phyloP scores from a whole-genome alignment of 345 rosid species.

The Eucalyptus sp. region DNA sequence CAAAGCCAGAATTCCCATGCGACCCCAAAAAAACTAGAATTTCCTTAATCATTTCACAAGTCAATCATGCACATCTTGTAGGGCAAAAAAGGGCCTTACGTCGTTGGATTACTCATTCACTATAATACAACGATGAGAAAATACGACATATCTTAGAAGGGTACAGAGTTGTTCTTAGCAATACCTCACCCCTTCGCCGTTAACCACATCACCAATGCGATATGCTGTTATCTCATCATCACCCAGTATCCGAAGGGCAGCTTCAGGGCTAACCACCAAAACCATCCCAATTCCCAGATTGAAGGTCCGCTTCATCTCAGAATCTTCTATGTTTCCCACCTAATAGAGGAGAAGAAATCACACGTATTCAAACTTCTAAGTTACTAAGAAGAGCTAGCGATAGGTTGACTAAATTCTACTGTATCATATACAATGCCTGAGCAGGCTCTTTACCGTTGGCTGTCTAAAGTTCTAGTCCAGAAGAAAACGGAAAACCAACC shows the following conservation, averaged over 20 bases:
- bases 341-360: neutral
- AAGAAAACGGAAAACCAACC: conserved; percentile 21
- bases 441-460: neutral
- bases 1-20: neutral
- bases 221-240: conserved; percentile 35
- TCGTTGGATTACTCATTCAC: neutral
- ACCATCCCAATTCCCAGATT: conserved; percentile 98
- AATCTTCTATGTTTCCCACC: conserved; percentile 74
- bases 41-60: neutral
- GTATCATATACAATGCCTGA: neutral
- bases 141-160: neutral
- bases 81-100: neutral
- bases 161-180: neutral
- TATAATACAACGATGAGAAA: neutral
- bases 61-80: neutral
- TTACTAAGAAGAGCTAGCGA: neutral
- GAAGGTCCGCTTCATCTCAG: conserved; percentile 85
- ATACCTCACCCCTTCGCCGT: conserved; percentile 62
- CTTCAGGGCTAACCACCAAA: conserved; percentile 51
- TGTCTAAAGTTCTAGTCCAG: neutral
- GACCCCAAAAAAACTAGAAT: neutral
- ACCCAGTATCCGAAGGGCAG: conserved; percentile 36
- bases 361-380: neutral
- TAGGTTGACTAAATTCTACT: neutral
- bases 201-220: conserved; percentile 63